Evolutionary conservation across 805 yeast genomes (phyloP).

Genomic region (Ogataea methanolica): DNA sequence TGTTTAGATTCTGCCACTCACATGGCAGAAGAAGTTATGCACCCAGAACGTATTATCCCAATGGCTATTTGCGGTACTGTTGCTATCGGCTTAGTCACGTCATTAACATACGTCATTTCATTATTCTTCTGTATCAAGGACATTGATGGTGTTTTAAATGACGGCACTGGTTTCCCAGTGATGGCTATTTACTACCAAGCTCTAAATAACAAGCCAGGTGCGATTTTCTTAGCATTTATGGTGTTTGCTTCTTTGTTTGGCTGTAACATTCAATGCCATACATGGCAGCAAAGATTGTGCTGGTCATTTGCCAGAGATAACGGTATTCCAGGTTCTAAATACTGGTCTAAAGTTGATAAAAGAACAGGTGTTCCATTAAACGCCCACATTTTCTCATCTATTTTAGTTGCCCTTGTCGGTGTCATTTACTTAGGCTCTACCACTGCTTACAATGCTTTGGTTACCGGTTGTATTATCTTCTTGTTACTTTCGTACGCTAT

Average conservation of each 20-base stretch:
- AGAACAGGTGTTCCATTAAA: constrained; percentile 51
- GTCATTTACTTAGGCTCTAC: constrained; percentile 62
- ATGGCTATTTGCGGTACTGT: constrained; percentile 59
- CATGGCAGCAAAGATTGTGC: constrained; percentile 64
- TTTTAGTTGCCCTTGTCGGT: constrained; percentile 50
- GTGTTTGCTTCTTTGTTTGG: constrained; percentile 52
- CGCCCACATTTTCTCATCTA: constrained; percentile 53
- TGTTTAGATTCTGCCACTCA: constrained; percentile 71
- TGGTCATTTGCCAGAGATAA: constrained; percentile 70
- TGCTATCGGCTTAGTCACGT: constrained; percentile 60
- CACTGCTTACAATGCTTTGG: constrained; percentile 64
- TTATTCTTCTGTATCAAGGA: constrained; percentile 58
- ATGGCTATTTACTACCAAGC: constrained; percentile 61
- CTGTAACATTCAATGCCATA: constrained; percentile 56
- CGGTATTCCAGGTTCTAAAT: constrained; percentile 52
- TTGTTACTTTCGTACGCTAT: constrained; percentile 53
- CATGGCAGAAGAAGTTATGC: constrained; percentile 60
- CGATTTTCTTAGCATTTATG: constrained; percentile 44
- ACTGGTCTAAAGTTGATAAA: constrained; percentile 44
- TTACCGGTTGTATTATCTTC: constrained; percentile 56
- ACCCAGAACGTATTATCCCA: constrained; percentile 58
- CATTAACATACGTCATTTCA: constrained; percentile 47
- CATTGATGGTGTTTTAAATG: constrained; percentile 41
- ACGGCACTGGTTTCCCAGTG: constrained; percentile 59
- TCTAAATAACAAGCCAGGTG: constrained; percentile 47